Percentiles rank a stretch among this genome's conserved stretches.
These are phyloP conservation scores for Massarina eburnea DNA, from an alignment of 2,329 filamentous ascomycete genomes.

Conservation along the genomic window DNA sequence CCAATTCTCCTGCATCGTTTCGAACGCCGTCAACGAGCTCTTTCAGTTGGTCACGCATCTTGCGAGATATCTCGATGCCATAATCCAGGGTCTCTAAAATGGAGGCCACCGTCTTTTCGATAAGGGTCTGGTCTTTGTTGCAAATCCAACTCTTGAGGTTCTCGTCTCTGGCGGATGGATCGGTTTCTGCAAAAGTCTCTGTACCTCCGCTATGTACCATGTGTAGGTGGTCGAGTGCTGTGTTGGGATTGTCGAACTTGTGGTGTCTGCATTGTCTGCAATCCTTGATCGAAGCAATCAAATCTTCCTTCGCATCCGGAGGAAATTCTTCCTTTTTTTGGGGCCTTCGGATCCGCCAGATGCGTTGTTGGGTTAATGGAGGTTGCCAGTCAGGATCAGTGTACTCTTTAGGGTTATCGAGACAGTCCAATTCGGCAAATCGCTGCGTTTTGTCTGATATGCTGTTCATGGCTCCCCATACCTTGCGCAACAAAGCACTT, in stretches of 20 bases:
- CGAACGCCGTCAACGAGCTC: conserved; percentile 31
- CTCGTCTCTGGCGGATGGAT: neutral
- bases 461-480: conserved; percentile 28
- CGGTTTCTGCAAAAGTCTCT: neutral
- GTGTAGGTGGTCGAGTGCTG: conserved; percentile 25
- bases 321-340: neutral
- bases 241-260: conserved; percentile 13
- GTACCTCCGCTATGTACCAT: conserved; percentile 13
- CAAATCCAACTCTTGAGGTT: conserved; percentile 25
- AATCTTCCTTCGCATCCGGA: conserved; percentile 12
- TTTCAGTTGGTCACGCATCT: conserved; percentile 13
- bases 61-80: conserved; percentile 11
- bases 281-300: conserved; percentile 14
- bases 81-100: conserved; percentile 17
- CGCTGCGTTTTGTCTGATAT: conserved; percentile 8
- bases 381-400: conserved; percentile 10
- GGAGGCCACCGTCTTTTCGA: conserved; percentile 23
- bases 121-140: conserved; percentile 16
- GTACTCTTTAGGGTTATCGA: conserved; percentile 9
- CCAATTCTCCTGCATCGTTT: conserved; percentile 27
- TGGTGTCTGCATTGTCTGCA: conserved; percentile 21
- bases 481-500: conserved; percentile 23
- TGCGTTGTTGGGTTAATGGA: conserved; percentile 3
- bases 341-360: conserved; percentile 23
- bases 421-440: conserved; percentile 5